A percentile compares a stretch with the other conserved stretches of the same genome.
phyloP scores from a whole-genome alignment of 306 rosid species.

The Mimosa bimucronata region DNA sequence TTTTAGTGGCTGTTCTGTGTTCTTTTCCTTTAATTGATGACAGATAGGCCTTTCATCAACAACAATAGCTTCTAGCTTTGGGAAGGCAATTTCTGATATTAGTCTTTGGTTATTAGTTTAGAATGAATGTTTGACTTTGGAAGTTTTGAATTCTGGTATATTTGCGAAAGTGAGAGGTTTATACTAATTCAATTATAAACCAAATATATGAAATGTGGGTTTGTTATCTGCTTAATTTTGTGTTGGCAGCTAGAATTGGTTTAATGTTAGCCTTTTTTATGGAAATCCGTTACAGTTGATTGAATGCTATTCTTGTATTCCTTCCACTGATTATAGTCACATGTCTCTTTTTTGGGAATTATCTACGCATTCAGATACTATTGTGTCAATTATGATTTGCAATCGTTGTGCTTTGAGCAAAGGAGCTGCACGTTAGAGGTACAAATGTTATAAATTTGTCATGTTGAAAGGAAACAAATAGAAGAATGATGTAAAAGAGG shows the following conservation, averaged over 20 bases:
- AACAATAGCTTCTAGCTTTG: conserved; percentile 96
- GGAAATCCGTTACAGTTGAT: not conserved
- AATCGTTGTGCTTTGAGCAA: not conserved
- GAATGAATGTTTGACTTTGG: not conserved
- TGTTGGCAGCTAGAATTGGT: not conserved
- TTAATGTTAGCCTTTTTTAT: too few relatives aligned
- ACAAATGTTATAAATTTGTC: too few relatives aligned
- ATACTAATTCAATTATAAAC: not conserved
- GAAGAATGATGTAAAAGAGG: too few relatives aligned
- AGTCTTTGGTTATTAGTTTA: not conserved
- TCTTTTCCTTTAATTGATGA: conserved; percentile 34
- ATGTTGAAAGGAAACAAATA: too few relatives aligned
- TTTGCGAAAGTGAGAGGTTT: not conserved
- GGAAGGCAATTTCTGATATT: conserved; percentile 84
- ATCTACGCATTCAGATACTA: conserved; percentile 13
- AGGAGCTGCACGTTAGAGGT: too few relatives aligned
- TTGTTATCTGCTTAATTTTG: not conserved
- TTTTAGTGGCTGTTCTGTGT: conserved; percentile 31
- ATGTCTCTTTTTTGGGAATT: conserved; percentile 17
- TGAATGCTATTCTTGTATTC: not conserved
- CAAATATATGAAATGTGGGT: not conserved
- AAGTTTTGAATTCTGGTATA: not conserved
- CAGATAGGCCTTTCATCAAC: conserved; percentile 90
- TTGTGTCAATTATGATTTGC: not conserved
- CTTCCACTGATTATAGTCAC: conserved; percentile 2